Base-by-base conservation (phyloP, 1,284 basidiomycete species). In the Schizophyllum amplum region DNA sequence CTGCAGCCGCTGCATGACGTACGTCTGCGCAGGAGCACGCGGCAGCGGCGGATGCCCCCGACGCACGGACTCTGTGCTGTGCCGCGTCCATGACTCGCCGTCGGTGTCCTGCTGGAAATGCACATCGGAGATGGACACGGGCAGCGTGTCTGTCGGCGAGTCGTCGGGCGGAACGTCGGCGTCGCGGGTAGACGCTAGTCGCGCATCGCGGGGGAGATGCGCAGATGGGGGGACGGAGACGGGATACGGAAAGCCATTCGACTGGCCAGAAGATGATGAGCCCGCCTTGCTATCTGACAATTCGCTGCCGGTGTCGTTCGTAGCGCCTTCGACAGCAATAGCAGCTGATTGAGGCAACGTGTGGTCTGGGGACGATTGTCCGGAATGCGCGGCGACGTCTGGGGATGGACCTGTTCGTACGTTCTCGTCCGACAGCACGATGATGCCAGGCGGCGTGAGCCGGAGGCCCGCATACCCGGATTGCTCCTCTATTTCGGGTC, bases 131-230 rank as follows among this genome's bases (percentile, higher is more conserved):
- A 85, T 77, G n/a, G 86, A 83, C 62, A 82, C 72, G 0, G 85
- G 84, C 55, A 86, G 71, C 55, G 84, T 87, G 53, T 87, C 83
- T 0, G 83, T 83, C 21, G 84, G 85, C 9, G 86, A 86, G 26
- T 68, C 70, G 20, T 61, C 5, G 27, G 27, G 27, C 7, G 15
- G 50, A 13, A 46, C 21, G 55, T 25, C 13, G 24, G 48, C 47
- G 51, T 25, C 21, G 24, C 53, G 50, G 56, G 57, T 60, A 61
- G 61, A 62, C 60, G 52, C 59, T 52, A 60, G 46, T 23, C 56
- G 42, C 26, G 60, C 55, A 53, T 61, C 27, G 27, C 6, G 13
- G 7, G 68, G 63, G 47, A 71, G 73, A 53, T 73, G 69, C 5
- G 70, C 68, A 5, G 78, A 75, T 4, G 73, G 64, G 0, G 76